Evolutionary conservation across 345 rosid genomes (phyloP), one percentile per base, ranked within the genome.

Genomic region (Linum trigynum): DNA sequence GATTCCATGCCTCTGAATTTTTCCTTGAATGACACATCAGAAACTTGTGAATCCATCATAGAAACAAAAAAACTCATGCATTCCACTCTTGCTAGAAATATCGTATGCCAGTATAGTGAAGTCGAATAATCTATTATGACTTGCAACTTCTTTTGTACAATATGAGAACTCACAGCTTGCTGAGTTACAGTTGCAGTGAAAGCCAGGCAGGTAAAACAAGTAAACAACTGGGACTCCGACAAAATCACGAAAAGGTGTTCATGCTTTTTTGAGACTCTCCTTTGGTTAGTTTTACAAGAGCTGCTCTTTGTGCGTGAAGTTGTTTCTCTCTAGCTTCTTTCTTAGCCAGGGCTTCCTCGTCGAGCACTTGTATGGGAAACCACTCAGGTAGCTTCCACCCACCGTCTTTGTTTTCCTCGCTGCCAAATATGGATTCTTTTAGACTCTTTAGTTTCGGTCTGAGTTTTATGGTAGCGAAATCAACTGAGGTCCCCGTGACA

Each of bases 311-410:
- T 2, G 73, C 62, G 48, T 72, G 80, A 56, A 81, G 72, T 68
- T 76, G 78, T 66, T 85, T 77, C 74, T 89, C 89, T 65, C 71
- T 74, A 65, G 89, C 90, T 76, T 74, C 76, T 83, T 91, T 91
- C 61, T 80, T 79, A 39, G 89, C 85, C 38, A 89, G 79, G 45
- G 86, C 88, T 76, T 89, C 92, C 64, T 85, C 96, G 59, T 91
- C 89, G 2, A 89, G 90, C 59, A 87, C 74, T 82, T 83, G 85
- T 65, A 91, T 85, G 39, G 96, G 90, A 69, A 76, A 91, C 92
- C 98, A 91, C 59, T 87, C 90, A 17, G 95, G 90, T 69, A 89
- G 77, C 72, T 83, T 84, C 63, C 81, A 53, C 73, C 79, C 74
- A 14, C 71, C 74, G 37, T 62, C 78, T 23, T 66, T 68, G 69